Percentiles rank a stretch among this genome's conserved stretches.
These are phyloP conservation scores for Aegilops longissima DNA, from an alignment of 176 grass and related monocot species.

Conservation along the genomic window DNA sequence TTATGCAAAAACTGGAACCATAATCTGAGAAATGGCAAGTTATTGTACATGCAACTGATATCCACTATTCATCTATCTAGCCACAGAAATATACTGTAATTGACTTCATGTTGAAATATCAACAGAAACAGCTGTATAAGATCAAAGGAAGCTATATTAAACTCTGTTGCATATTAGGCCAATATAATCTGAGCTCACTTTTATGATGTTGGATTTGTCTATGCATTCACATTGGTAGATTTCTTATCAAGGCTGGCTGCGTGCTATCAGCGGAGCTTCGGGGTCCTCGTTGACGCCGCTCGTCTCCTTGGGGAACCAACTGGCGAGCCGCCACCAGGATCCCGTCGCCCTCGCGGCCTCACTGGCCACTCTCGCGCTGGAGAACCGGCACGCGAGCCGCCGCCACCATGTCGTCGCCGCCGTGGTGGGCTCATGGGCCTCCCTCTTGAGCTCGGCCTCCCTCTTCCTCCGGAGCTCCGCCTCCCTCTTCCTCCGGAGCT, in stretches of 20 bases:
- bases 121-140: background rate
- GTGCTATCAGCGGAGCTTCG: too few relatives aligned
- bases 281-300: too few relatives aligned
- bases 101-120: background rate
- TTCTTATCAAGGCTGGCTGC: background rate
- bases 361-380: too few relatives aligned
- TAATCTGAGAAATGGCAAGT: background rate
- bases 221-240: background rate
- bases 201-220: background rate
- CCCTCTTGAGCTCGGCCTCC: too few relatives aligned
- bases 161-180: background rate
- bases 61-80: background rate
- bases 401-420: too few relatives aligned
- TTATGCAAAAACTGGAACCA: background rate
- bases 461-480: too few relatives aligned
- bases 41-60: background rate
- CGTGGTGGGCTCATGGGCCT: too few relatives aligned
- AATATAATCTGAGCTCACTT: background rate
- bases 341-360: too few relatives aligned
- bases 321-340: too few relatives aligned
- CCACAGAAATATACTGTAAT: background rate
- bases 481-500: too few relatives aligned
- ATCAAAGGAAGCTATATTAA: background rate
- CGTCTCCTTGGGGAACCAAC: too few relatives aligned
- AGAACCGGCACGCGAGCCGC: too few relatives aligned